Percentiles rank a stretch among this genome's conserved stretches.
These are phyloP conservation scores for Mycena vulgaris DNA, from an alignment of 768 basidiomycete genomes.

Conservation along the genomic window DNA sequence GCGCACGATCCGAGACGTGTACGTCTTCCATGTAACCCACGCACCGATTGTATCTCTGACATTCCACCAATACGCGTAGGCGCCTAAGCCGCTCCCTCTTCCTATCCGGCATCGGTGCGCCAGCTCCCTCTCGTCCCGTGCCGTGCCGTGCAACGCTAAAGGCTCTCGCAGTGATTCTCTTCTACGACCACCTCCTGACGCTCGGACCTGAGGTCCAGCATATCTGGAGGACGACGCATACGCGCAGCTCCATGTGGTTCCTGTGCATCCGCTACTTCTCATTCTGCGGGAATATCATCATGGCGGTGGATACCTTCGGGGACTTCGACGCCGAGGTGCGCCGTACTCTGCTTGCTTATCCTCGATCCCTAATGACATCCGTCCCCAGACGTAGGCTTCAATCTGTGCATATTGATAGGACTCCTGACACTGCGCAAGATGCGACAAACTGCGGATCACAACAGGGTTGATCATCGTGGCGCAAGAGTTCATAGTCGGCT, in stretches of 20 bases:
- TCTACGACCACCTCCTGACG: slow-evolving; percentile 18
- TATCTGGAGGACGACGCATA: slow-evolving; percentile 1
- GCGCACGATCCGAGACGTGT: too few relatives aligned
- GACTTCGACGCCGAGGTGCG: not conserved
- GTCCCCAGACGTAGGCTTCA: not conserved
- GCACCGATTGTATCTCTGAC: too few relatives aligned
- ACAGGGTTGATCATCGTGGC: not conserved
- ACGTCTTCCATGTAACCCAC: too few relatives aligned
- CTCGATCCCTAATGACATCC: not conserved
- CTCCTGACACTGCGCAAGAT: not conserved
- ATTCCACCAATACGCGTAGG: too few relatives aligned
- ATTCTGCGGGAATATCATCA: not conserved
- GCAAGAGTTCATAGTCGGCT: slow-evolving; percentile 10
- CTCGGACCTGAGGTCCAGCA: slow-evolving; percentile 8
- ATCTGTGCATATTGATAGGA: too few relatives aligned
- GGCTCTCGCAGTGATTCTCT: not conserved
- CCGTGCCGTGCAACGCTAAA: too few relatives aligned
- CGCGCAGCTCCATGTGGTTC: slow-evolving; percentile 6
- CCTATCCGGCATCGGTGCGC: slow-evolving; percentile 3
- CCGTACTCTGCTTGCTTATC: not conserved
- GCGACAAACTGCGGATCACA: not conserved
- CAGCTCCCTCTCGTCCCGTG: not conserved
- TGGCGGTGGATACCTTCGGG: slow-evolving; percentile 14
- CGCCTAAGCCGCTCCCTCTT: slow-evolving; percentile 8
- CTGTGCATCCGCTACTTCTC: slow-evolving; percentile 12